Evolutionary conservation across 2,329 filamentous ascomycete genomes (phyloP).

Genomic region (Colletotrichum trifolii): DNA sequence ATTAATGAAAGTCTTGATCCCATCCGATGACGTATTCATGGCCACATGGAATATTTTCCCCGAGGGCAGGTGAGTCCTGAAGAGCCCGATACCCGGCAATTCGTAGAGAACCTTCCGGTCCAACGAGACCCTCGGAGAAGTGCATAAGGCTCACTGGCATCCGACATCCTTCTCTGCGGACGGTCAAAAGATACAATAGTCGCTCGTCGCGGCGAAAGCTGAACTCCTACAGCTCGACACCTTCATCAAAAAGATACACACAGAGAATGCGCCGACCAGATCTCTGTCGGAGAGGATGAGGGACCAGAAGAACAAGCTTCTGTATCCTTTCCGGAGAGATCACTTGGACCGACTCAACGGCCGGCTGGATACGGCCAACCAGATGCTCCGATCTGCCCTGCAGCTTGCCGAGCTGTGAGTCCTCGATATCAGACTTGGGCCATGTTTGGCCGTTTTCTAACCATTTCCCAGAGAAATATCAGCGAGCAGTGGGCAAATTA

Average conservation of each 20-base stretch:
- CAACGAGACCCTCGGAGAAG: too few species aligned
- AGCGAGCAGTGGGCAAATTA: not conserved
- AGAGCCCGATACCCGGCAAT: too few species aligned
- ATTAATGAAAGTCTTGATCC: too few species aligned
- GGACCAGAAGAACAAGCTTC: not conserved
- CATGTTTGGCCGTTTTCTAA: not conserved
- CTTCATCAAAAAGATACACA: not conserved
- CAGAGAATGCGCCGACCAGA: not conserved
- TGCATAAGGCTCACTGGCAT: too few species aligned
- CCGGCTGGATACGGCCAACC: not conserved
- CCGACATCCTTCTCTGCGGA: fast-evolving
- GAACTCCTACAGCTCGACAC: not conserved
- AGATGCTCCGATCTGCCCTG: not conserved
- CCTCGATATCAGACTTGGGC: not conserved
- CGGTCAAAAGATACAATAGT: not conserved
- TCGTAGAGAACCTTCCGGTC: too few species aligned
- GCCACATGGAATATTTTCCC: too few species aligned
- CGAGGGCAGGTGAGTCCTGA: too few species aligned
- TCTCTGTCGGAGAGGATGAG: not conserved
- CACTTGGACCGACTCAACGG: not conserved
- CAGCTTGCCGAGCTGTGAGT: not conserved
- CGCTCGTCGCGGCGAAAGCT: not conserved
- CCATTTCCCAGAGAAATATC: not conserved
- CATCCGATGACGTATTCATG: too few species aligned
- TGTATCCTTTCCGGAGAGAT: constrained; percentile 5